A percentile compares a stretch with the other conserved stretches of the same genome.
Evolutionary conservation across 208 protist species (phyloP).

Genomic region (Crithidia sp.): DNA sequence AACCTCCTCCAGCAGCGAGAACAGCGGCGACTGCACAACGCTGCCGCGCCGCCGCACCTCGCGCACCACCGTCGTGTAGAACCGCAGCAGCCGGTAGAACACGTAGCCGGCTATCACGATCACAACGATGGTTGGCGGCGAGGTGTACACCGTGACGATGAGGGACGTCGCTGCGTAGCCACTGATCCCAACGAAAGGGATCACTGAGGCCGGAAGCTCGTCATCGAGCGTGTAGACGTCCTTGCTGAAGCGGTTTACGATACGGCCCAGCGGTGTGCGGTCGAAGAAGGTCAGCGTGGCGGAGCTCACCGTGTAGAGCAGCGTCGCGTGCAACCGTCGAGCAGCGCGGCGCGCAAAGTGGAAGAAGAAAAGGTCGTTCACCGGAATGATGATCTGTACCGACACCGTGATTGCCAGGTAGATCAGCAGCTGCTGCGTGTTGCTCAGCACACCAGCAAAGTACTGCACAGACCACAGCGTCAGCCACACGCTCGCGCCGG

Average conservation of each 20-base stretch:
- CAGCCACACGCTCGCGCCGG: constrained; percentile 48
- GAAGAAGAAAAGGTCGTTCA: constrained; percentile 22
- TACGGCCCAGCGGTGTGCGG: constrained; percentile 53
- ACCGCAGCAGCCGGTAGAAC: constrained; percentile 85
- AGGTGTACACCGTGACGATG: constrained; percentile 19
- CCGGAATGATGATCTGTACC: constrained; percentile 9
- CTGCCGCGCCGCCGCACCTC: constrained; percentile 91
- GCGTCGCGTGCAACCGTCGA: constrained; percentile 49
- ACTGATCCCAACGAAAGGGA: constrained; percentile 32
- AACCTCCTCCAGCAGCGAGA: constrained; percentile 92
- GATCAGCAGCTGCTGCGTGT: constrained; percentile 24
- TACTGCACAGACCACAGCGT: constrained; percentile 61
- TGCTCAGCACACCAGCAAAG: constrained; percentile 26
- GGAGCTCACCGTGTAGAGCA: constrained; percentile 50
- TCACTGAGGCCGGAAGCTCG: constrained; percentile 51
- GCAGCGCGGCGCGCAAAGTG: constrained; percentile 40
- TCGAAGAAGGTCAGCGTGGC: constrained; percentile 65
- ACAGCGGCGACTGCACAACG: constrained; percentile 91
- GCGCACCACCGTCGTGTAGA: constrained; percentile 80
- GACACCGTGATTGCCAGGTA: constrained; percentile 19
- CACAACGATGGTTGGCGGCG: constrained; percentile 34
- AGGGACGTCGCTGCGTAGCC: constrained; percentile 29
- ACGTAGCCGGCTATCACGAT: constrained; percentile 44
- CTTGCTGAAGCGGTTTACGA: constrained; percentile 85
- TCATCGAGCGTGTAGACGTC: constrained; percentile 85